Conservation (phyloP, 768 basidiomycete genomes). For the Hysterangium stoloniferum region DNA sequence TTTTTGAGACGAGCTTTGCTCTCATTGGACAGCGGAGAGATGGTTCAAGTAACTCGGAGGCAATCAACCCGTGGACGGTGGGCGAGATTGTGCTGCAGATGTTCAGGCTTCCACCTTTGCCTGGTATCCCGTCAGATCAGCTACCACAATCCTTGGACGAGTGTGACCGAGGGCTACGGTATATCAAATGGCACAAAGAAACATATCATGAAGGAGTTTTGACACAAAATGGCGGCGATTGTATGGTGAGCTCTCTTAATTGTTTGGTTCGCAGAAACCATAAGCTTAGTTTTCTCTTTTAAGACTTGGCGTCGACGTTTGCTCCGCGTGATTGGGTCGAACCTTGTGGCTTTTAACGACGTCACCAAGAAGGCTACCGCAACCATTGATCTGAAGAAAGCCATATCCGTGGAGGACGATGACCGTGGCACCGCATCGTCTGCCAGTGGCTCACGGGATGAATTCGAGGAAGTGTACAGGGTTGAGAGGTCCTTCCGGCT, state of each 20-base stretch:
- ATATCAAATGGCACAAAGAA: conserved; percentile 90
- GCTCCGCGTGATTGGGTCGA: conserved; percentile 78
- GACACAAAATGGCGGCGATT: conserved; percentile 93
- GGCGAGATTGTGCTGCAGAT: conserved; percentile 88
- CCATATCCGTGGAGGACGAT: conserved; percentile 68
- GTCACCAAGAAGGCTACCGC: conserved; percentile 85
- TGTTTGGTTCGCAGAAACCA: not conserved
- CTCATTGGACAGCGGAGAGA: conserved; percentile 63
- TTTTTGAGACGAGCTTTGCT: conserved; percentile 79
- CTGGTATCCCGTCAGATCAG: conserved; percentile 69
- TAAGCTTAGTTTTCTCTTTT: conserved; percentile 10
- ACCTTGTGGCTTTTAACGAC: conserved; percentile 85
- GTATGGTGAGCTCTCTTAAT: conserved; percentile 49
- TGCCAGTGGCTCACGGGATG: conserved; percentile 34
- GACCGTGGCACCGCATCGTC: conserved; percentile 48
- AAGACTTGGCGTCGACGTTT: conserved; percentile 80
- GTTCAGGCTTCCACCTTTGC: conserved; percentile 82
- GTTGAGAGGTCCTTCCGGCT: conserved; percentile 83
- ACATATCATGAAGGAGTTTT: conserved; percentile 90
- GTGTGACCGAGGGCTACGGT: conserved; percentile 78
- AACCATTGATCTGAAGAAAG: conserved; percentile 87
- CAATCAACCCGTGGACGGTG: conserved; percentile 50
- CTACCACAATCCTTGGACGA: conserved; percentile 87
- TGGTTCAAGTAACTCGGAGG: conserved; percentile 30
- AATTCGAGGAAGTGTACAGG: conserved; percentile 57